Base-by-base conservation (phyloP, 345 rosid genomes). In the Arabis alpina region DNA sequence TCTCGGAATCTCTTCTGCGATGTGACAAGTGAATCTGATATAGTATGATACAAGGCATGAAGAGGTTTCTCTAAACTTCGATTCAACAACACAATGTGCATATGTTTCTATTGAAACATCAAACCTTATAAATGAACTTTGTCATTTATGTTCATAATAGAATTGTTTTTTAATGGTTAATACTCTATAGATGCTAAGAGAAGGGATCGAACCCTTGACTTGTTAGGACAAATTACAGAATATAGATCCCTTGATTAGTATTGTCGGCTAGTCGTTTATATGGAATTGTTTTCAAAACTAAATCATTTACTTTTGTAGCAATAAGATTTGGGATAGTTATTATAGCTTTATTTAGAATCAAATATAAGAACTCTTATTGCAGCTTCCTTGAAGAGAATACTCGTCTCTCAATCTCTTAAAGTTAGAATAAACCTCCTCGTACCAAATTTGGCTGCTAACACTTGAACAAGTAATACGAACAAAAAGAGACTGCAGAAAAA, bases 11-110 rank as follows among this genome's bases (percentile, higher is more conserved):
- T 32, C 42, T 55, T 55, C 11, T 55, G 32, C 5, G 67, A 16
- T 51, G 39, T 61, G 25, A 67, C 66, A 9, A 77, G 59, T 37
- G 68, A 57, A 66, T 45, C 81, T 28, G 80, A 73, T 40, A 66
- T 70, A 11, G 81, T 77, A 52, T 87, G 81, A 85, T 36, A 52
- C 59, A 25, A 8, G 50, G 64, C 54, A 47, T 63, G 42, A 51
- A 47, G 23, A 54, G 39, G 65, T 40, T 64, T 56, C 58, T 48
- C 36, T 44, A 43, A 44, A 54, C 45, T 41, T 50, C 0, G 9
- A 41, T 42, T 32, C 36, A 51, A 52, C 41, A 74, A 53, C 64
- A 60, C 50, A 54, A 53, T 74, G 78, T 67, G 78, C 56, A 74
- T 74, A 66, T 60, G 39, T 43, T 44, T 24, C 27, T 23, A 52